phyloP scores from a whole-genome alignment of 768 basidiomycete species.

The Mrakia blollopis region DNA sequence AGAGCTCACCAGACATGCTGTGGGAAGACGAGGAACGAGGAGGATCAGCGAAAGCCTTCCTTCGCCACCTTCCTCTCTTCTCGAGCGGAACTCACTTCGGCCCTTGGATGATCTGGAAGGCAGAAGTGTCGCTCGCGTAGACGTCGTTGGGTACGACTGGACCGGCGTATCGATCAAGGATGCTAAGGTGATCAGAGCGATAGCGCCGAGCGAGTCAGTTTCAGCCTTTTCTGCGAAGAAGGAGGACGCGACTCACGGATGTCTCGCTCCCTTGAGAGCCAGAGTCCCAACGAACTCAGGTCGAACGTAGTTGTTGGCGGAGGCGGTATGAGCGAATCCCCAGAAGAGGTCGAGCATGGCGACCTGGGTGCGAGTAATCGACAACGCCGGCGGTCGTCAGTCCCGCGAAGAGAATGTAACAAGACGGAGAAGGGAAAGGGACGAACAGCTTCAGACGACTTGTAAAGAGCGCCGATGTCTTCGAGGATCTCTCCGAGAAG shows the following conservation, averaged over 20 bases:
- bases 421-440: neutral
- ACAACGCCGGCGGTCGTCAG: neutral
- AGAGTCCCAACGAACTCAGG: conserved; percentile 79
- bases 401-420: neutral
- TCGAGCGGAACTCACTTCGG: conserved; percentile 48
- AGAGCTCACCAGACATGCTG: conserved; percentile 59
- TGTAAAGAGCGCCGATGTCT: conserved; percentile 70
- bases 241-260: conserved; percentile 51
- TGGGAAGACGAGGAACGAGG: conserved; percentile 21
- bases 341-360: conserved; percentile 85
- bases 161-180: conserved; percentile 47
- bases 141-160: conserved; percentile 78
- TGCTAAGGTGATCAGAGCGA: neutral
- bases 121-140: conserved; percentile 68
- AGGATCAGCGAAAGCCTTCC: neutral
- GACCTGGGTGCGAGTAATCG: conserved; percentile 51
- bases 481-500: conserved; percentile 65
- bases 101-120: conserved; percentile 87
- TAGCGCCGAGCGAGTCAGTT: neutral
- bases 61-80: neutral
- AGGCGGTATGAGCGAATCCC: conserved; percentile 78
- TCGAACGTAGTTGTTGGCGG: conserved; percentile 65
- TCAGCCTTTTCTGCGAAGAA: neutral
- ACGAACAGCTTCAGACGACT: conserved; percentile 79
- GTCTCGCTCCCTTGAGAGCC: conserved; percentile 81